These are phyloP conservation scores for Emericellopsis cladophorae DNA, from an alignment of 2,329 filamentous ascomycete genomes.

Conservation along the genomic window DNA sequence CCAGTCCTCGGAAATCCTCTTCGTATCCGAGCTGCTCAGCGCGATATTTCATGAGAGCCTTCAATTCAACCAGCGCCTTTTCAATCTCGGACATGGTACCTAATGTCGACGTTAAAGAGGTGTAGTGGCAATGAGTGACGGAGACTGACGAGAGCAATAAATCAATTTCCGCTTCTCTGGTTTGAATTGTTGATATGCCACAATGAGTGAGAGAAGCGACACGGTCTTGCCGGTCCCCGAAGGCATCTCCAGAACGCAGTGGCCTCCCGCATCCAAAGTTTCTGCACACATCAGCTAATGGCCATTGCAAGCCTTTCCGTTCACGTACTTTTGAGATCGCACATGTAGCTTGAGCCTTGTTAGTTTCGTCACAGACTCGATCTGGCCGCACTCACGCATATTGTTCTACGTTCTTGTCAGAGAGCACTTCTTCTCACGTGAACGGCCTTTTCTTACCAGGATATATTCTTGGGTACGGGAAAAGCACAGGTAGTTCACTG, in stretches of 20 bases:
- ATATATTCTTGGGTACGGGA: slow-evolving; percentile 47
- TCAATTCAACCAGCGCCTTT: slow-evolving; percentile 85
- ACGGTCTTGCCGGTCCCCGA: slow-evolving; percentile 97
- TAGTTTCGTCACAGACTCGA: not conserved
- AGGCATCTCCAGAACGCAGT: slow-evolving; percentile 97
- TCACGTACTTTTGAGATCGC: slow-evolving; percentile 40
- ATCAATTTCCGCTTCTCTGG: slow-evolving; percentile 92
- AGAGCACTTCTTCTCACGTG: slow-evolving; percentile 6
- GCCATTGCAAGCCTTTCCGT: not conserved
- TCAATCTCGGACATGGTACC: slow-evolving; percentile 99
- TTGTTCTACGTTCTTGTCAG: slow-evolving; percentile 27
- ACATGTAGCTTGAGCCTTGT: slow-evolving; percentile 33
- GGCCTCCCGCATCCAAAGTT: slow-evolving; percentile 85
- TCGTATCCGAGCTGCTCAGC: slow-evolving; percentile 76
- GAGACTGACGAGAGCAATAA: slow-evolving; percentile 71
- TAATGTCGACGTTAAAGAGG: slow-evolving; percentile 10
- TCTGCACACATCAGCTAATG: slow-evolving; percentile 18
- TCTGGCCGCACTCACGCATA: slow-evolving; percentile 31
- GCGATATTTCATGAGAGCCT: slow-evolving; percentile 89
- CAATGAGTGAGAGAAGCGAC: slow-evolving; percentile 84
- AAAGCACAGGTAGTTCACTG: slow-evolving; percentile 43
- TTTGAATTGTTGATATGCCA: slow-evolving; percentile 91
- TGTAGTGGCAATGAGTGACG: not conserved
- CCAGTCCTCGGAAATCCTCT: slow-evolving; percentile 87
- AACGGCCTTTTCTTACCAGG: slow-evolving; percentile 23